phyloP scores from a whole-genome alignment of 2,329 filamentous ascomycete genomes.

The Penicillium psychrosexuale region DNA sequence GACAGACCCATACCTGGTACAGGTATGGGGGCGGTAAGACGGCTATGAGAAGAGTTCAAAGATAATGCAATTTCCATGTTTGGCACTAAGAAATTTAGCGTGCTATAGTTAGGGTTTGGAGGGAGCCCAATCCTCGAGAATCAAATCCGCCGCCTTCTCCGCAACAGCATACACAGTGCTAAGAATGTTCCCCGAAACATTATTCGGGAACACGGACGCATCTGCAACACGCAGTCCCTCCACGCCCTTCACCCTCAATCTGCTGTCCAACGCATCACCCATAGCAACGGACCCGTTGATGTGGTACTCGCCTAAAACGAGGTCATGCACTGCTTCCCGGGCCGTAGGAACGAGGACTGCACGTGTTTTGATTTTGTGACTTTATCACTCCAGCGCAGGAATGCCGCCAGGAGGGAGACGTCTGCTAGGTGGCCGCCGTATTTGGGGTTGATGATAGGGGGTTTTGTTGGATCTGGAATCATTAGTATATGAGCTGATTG shows the following conservation, averaged over 20 bases:
- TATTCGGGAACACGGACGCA: conserved; percentile 30
- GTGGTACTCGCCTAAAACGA: conserved; percentile 16
- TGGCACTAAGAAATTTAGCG: too few relatives aligned
- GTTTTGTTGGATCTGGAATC: conserved; percentile 14
- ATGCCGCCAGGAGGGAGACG: conserved; percentile 17
- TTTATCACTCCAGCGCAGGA: conserved; percentile 18
- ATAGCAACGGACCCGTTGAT: conserved; percentile 29
- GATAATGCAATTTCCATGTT: too few relatives aligned
- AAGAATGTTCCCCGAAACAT: conserved; percentile 31
- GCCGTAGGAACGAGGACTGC: conserved; percentile 9
- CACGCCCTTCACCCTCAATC: conserved; percentile 29
- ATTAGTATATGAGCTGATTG: neutral
- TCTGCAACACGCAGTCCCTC: conserved; percentile 28
- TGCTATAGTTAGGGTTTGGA: too few relatives aligned
- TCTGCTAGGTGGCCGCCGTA: conserved; percentile 18
- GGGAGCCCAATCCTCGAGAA: conserved; percentile 26
- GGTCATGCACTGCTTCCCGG: conserved; percentile 15
- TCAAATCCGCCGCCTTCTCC: conserved; percentile 36
- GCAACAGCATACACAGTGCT: conserved; percentile 34
- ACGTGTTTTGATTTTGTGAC: conserved; percentile 9
- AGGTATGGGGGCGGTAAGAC: too few relatives aligned
- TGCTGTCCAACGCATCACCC: conserved; percentile 30
- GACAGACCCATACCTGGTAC: too few relatives aligned
- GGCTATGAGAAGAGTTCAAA: too few relatives aligned
- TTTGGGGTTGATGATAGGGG: conserved; percentile 18